These are phyloP conservation scores for Sporothrix dimorphospora DNA, from an alignment of 2,329 filamentous ascomycete species.

Conservation along the genomic window DNA sequence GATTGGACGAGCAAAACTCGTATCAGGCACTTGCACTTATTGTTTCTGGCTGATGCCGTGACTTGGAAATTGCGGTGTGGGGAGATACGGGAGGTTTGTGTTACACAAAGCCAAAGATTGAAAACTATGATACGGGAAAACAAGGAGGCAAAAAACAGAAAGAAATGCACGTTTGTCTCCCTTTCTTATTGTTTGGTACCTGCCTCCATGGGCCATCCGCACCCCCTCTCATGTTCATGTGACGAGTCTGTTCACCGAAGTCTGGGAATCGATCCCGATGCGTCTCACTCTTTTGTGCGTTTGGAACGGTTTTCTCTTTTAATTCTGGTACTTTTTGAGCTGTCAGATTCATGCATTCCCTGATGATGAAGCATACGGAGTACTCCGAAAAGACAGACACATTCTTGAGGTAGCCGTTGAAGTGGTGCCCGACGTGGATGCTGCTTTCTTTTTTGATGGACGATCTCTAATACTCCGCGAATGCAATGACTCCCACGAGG, in stretches of 20 bases:
- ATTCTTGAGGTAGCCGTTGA: no score
- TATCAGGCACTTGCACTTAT: not conserved
- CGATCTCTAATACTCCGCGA: not conserved
- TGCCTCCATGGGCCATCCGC: not conserved
- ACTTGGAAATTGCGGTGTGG: not conserved
- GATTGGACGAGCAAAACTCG: not conserved
- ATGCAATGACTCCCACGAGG: not conserved
- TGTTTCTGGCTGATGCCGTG: not conserved
- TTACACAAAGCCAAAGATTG: not conserved
- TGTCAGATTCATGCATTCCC: no score
- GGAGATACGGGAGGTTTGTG: not conserved
- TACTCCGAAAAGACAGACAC: no score
- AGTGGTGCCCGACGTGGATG: no score
- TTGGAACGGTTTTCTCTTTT: no score
- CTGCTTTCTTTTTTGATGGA: no score
- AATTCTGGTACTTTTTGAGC: no score
- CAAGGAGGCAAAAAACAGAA: no score
- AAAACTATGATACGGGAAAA: no score
- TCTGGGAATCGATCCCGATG: not conserved
- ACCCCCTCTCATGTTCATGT: not conserved
- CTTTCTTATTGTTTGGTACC: not conserved
- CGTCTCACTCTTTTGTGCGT: not conserved
- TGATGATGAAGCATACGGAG: no score
- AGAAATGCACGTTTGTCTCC: no score
- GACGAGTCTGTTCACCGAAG: constrained; percentile 5